Evolutionary conservation across 2,329 filamentous ascomycete genomes (phyloP).

Genomic region (Colletotrichum sp.): DNA sequence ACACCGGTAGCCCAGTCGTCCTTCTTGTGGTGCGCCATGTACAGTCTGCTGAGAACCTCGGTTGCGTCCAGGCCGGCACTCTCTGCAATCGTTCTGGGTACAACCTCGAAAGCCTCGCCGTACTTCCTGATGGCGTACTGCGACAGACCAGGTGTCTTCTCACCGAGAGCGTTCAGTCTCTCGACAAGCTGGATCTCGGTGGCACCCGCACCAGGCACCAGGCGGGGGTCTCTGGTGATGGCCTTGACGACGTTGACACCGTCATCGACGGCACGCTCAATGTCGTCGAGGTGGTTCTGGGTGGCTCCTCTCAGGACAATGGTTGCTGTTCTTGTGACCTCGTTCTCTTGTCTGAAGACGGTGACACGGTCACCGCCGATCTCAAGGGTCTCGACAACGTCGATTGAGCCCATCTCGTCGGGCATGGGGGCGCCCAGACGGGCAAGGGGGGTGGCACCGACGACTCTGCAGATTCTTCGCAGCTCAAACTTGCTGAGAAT

Average conservation of each 20-base stretch:
- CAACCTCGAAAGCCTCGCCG: slow-evolving; percentile 96
- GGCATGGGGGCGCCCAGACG: slow-evolving; percentile 97
- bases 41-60: slow-evolving; percentile 91
- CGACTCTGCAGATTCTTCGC: slow-evolving; percentile 90
- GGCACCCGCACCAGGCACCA: slow-evolving; percentile 93
- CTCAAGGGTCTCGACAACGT: slow-evolving; percentile 95
- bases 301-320: slow-evolving; percentile 94
- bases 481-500: slow-evolving; percentile 98
- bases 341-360: slow-evolving; percentile 96
- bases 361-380: slow-evolving; percentile 98
- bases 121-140: slow-evolving; percentile 99
- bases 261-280: slow-evolving; percentile 96
- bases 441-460: slow-evolving; percentile 94
- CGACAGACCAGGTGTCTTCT: slow-evolving; percentile 89
- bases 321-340: slow-evolving; percentile 90
- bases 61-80: slow-evolving; percentile 95
- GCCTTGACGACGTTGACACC: slow-evolving; percentile 99
- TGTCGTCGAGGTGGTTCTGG: slow-evolving; percentile 96
- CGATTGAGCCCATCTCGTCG: slow-evolving; percentile 97
- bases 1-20: slow-evolving; percentile 91
- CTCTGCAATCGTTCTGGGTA: slow-evolving; percentile 92
- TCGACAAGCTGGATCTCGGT: slow-evolving; percentile 94
- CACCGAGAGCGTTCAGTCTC: slow-evolving; percentile 86
- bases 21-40: slow-evolving; percentile 89
- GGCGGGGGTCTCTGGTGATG: slow-evolving; percentile 88